These are phyloP conservation scores for Jasminum sambac DNA, from an alignment of 257 asterid species.

Conservation along the genomic window DNA sequence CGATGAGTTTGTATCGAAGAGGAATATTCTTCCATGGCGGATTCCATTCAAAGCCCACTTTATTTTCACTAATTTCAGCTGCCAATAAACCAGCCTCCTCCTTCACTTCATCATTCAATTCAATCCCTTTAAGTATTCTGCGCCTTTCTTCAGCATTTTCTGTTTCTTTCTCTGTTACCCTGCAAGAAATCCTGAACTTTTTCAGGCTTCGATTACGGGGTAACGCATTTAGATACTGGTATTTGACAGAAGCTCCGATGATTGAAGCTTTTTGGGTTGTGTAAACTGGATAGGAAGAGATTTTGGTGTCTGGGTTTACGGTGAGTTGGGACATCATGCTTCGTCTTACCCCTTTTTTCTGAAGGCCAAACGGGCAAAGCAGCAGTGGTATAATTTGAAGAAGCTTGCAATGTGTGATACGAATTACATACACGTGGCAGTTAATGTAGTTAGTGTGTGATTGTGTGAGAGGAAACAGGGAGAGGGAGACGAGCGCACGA, in stretches of 20 bases:
- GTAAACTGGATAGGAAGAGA: conserved; percentile 26
- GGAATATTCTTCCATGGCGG: conserved; percentile 93
- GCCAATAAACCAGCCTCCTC: conserved; percentile 38
- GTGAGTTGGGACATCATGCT: conserved; percentile 48
- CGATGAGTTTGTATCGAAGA: conserved; percentile 81
- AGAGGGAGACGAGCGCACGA: conserved; percentile 24
- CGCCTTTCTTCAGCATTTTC: conserved; percentile 40
- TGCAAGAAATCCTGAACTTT: conserved; percentile 53
- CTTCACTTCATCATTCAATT: conserved; percentile 46
- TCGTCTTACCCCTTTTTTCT: neutral
- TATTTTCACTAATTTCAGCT: conserved; percentile 27
- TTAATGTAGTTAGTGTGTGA: conserved; percentile 10
- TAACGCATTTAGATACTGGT: conserved; percentile 27
- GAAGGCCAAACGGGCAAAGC: neutral
- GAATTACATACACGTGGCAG: conserved; percentile 4
- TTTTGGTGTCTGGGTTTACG: conserved; percentile 42
- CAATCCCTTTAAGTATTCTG: conserved; percentile 38
- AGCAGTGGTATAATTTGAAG: conserved; percentile 3
- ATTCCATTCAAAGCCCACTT: conserved; percentile 50
- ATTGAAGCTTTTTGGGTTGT: conserved; percentile 38
- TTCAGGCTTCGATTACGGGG: conserved; percentile 38
- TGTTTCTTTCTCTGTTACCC: conserved; percentile 61
- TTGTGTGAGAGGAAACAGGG: conserved; percentile 19
- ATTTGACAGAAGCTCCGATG: conserved; percentile 28
- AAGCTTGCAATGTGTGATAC: conserved; percentile 13